Percentiles rank a stretch among this genome's conserved stretches.
Evolutionary conservation across 352 stramenopile species (phyloP).

Genomic region (Globisporangium alternatum): DNA sequence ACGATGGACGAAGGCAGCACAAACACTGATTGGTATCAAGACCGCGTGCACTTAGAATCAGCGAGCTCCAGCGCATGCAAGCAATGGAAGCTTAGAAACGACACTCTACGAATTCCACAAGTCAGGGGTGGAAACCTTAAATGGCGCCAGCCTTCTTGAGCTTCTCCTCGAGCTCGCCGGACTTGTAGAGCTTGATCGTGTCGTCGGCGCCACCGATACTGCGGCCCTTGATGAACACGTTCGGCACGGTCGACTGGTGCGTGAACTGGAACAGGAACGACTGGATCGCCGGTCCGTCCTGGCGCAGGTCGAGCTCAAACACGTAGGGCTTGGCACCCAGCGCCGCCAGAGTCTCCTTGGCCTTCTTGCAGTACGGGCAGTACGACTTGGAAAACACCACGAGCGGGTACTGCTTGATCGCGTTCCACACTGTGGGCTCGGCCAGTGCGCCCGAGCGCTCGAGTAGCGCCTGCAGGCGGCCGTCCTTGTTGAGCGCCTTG

Average conservation of each 20-base stretch:
- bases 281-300: conserved; percentile 91
- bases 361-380: conserved; percentile 86
- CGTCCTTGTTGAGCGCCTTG: conserved; percentile 77
- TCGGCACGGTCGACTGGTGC: conserved; percentile 94
- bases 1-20: too few relatives aligned
- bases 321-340: conserved; percentile 64
- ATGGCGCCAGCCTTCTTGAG: conserved; percentile 74
- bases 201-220: conserved; percentile 95
- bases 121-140: neutral
- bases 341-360: conserved; percentile 59
- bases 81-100: too few relatives aligned
- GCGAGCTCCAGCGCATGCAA: too few relatives aligned
- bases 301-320: conserved; percentile 78
- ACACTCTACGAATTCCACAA: too few relatives aligned
- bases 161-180: conserved; percentile 88
- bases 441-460: conserved; percentile 64
- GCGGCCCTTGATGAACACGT: conserved; percentile 97
- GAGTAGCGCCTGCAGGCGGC: conserved; percentile 87
- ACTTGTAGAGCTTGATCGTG: conserved; percentile 80
- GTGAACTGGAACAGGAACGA: conserved; percentile 89
- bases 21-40: too few relatives aligned
- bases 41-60: too few relatives aligned
- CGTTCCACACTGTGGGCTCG: conserved; percentile 68
- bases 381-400: conserved; percentile 88
- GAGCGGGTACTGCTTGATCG: conserved; percentile 64